A percentile compares a stretch with the other conserved stretches of the same genome.
These are phyloP conservation scores for Xerocomus amazonicus DNA, from an alignment of 1,284 basidiomycete genomes.

Conservation along the genomic window DNA sequence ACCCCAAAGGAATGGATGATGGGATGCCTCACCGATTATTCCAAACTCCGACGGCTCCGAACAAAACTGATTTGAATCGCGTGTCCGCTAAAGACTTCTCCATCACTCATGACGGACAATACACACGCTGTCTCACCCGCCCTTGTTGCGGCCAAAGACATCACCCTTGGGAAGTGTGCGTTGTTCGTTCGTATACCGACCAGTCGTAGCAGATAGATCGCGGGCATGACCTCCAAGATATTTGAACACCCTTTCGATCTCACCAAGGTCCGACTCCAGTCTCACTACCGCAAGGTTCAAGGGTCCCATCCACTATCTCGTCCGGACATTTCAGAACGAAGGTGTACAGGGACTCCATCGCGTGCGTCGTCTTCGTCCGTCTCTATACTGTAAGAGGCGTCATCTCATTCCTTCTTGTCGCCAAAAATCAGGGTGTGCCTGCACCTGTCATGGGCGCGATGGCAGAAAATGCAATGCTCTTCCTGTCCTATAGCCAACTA, in stretches of 20 bases:
- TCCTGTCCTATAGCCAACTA: slow-evolving; percentile 84
- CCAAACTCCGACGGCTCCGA: not conserved
- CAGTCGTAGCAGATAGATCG: slow-evolving; percentile 41
- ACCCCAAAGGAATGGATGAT: slow-evolving; percentile 48
- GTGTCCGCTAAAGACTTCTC: slow-evolving; percentile 13
- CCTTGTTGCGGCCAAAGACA: slow-evolving; percentile 41
- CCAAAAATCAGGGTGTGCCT: slow-evolving; percentile 70
- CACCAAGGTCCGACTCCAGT: slow-evolving; percentile 82
- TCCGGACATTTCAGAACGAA: slow-evolving; percentile 76
- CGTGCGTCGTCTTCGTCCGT: slow-evolving; percentile 44
- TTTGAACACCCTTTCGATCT: slow-evolving; percentile 76
- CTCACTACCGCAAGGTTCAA: slow-evolving; percentile 74
- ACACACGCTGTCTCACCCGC: slow-evolving; percentile 21
- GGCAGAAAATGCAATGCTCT: slow-evolving; percentile 88
- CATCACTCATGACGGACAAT: slow-evolving; percentile 22
- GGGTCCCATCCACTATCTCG: slow-evolving; percentile 84
- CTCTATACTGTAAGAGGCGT: too few relatives aligned
- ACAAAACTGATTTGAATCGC: not conserved
- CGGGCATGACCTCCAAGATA: slow-evolving; percentile 71
- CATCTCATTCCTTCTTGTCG: not conserved
- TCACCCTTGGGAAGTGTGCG: slow-evolving; percentile 51
- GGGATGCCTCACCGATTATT: not conserved
- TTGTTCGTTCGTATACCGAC: not conserved
- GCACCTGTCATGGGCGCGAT: slow-evolving; percentile 91
- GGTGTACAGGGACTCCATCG: slow-evolving; percentile 83